Percentiles rank a stretch among this genome's conserved stretches.
Conservation (phyloP, 2,329 filamentous ascomycete genomes). For the Diaporthe capsici region DNA sequence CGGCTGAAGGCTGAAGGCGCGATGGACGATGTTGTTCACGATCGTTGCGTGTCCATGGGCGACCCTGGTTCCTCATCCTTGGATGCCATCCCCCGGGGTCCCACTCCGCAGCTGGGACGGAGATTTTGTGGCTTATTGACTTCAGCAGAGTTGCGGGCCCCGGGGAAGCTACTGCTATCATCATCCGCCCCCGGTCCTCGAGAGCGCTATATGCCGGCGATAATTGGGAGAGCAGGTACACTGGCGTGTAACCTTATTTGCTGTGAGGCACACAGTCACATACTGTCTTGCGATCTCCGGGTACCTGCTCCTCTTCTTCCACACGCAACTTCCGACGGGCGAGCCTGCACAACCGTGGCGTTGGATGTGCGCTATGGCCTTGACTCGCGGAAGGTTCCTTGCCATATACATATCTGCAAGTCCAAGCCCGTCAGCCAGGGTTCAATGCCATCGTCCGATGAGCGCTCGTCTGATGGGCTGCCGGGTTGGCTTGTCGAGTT, state of each 20-base stretch:
- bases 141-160: constrained; percentile 32
- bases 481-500: constrained; percentile 31
- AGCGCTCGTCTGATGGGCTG: constrained; percentile 25
- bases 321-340: not conserved
- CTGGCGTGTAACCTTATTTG: constrained; percentile 27
- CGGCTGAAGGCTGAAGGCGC: not conserved
- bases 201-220: constrained; percentile 21
- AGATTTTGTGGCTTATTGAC: constrained; percentile 16
- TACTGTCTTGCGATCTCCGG: constrained; percentile 34
- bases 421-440: constrained; percentile 1
- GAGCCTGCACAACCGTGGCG: constrained; percentile 26
- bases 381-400: constrained; percentile 11
- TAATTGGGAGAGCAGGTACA: constrained; percentile 4
- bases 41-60: constrained; percentile 6
- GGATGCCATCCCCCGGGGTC: constrained; percentile 4
- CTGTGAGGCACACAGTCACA: constrained; percentile 31
- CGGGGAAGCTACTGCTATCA: constrained; percentile 9
- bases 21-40: not conserved
- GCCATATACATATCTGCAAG: constrained; percentile 20
- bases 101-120: constrained; percentile 15
- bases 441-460: constrained; percentile 21
- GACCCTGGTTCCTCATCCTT: constrained; percentile 14
- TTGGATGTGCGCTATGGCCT: constrained; percentile 6
- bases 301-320: constrained; percentile 30
- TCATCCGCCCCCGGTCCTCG: not conserved